These are phyloP conservation scores for Trichoderma citrinoviride DNA, from an alignment of 2,329 filamentous ascomycete genomes.

Conservation along the genomic window DNA sequence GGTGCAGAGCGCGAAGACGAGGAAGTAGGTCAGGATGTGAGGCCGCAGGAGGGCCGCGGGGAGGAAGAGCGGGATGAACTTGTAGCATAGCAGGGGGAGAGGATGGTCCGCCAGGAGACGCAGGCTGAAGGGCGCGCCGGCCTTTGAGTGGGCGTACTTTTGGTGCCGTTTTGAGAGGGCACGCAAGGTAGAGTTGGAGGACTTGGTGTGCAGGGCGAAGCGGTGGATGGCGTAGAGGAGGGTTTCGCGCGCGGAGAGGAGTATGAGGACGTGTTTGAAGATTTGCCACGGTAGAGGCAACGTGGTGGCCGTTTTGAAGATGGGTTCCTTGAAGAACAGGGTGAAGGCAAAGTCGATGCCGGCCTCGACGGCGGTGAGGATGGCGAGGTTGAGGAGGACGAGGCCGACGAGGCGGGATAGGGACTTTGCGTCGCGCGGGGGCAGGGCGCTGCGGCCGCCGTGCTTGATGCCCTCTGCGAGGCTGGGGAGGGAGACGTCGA, in stretches of 20 bases:
- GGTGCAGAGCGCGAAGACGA: conserved; percentile 61
- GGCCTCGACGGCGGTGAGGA: conserved; percentile 46
- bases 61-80: conserved; percentile 63
- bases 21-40: conserved; percentile 69
- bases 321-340: conserved; percentile 36
- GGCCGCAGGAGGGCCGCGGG: conserved; percentile 64
- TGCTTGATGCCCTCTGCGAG: conserved; percentile 68
- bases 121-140: conserved; percentile 59
- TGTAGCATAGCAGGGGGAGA: conserved; percentile 58
- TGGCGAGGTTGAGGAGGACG: conserved; percentile 45
- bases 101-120: conserved; percentile 68
- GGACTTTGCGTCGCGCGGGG: conserved; percentile 41
- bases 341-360: conserved; percentile 40
- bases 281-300: conserved; percentile 55
- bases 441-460: conserved; percentile 52
- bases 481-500: conserved; percentile 69
- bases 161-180: conserved; percentile 37
- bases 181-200: conserved; percentile 32
- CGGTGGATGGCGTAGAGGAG: conserved; percentile 75
- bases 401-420: conserved; percentile 41
- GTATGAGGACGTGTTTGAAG: conserved; percentile 46
- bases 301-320: conserved; percentile 49
- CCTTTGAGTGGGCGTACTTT: conserved; percentile 51
- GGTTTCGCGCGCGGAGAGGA: conserved; percentile 51
- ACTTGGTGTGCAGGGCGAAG: conserved; percentile 59